phyloP scores from a whole-genome alignment of 768 basidiomycete species.

The Tulasnella sp. region DNA sequence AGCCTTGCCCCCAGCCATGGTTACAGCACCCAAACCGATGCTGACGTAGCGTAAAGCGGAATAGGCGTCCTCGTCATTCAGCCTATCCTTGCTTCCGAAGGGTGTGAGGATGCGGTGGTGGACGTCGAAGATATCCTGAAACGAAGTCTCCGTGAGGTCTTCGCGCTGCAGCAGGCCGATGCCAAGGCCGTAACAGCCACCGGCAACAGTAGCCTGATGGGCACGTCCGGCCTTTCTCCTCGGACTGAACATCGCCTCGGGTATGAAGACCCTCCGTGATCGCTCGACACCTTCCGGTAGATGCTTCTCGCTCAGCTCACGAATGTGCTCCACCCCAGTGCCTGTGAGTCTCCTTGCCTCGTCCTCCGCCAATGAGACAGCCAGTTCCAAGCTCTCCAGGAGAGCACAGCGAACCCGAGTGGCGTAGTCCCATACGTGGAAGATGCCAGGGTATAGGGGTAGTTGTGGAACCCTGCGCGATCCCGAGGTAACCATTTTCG shows the following conservation, averaged over 20 bases:
- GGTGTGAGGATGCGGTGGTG: constrained; percentile 65
- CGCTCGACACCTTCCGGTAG: constrained; percentile 68
- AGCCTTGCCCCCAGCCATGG: constrained; percentile 78
- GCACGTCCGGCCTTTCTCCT: constrained; percentile 31
- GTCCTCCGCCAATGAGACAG: constrained; percentile 69
- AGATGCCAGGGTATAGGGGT: constrained; percentile 73
- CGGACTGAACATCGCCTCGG: constrained; percentile 92
- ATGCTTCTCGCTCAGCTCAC: constrained; percentile 58
- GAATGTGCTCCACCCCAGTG: constrained; percentile 53
- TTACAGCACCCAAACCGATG: constrained; percentile 73
- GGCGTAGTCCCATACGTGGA: constrained; percentile 78
- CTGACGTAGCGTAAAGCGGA: constrained; percentile 64
- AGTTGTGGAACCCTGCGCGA: constrained; percentile 25
- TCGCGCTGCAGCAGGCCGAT: constrained; percentile 60
- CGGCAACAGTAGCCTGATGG: constrained; percentile 47
- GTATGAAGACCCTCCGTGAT: constrained; percentile 75
- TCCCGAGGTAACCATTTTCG: constrained; percentile 27
- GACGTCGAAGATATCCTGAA: constrained; percentile 79
- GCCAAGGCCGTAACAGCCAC: constrained; percentile 69
- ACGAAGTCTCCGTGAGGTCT: constrained; percentile 67
- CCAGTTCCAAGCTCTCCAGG: constrained; percentile 70
- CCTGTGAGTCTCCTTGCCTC: constrained; percentile 63
- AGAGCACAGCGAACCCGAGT: constrained; percentile 64
- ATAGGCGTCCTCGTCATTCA: constrained; percentile 36
- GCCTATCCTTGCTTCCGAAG: constrained; percentile 36